Conservation (phyloP, 2,329 filamentous ascomycete genomes). For the Colletotrichum melonis region DNA sequence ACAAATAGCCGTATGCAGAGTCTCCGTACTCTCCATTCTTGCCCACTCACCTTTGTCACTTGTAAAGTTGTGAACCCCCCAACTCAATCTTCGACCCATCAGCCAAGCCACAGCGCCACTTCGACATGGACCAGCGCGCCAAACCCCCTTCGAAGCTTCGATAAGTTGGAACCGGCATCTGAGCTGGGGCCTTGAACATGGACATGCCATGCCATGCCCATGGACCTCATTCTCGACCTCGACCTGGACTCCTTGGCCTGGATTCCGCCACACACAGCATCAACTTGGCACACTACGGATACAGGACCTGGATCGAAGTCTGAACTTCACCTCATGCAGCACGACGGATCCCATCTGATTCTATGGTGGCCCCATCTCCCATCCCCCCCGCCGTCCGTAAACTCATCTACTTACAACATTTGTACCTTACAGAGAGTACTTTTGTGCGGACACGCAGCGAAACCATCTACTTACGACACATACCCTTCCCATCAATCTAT, state of each 20-base stretch:
- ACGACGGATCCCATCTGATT: conserved; percentile 1
- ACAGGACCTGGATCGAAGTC: neutral
- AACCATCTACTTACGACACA: conserved; percentile 17
- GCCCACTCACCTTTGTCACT: neutral
- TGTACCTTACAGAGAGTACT: conserved; percentile 4
- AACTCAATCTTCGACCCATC: neutral
- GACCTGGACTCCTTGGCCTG: neutral
- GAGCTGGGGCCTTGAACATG: neutral
- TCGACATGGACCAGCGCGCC: neutral
- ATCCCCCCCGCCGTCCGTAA: conserved; percentile 3
- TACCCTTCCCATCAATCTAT: conserved; percentile 12
- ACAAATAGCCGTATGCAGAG: too few relatives aligned
- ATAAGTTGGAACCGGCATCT: neutral
- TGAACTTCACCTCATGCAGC: neutral
- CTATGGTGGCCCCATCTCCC: neutral
- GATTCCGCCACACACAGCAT: too few relatives aligned
- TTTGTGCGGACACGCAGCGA: neutral
- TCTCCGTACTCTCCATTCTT: neutral
- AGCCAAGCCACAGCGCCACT: neutral
- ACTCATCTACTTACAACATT: conserved; percentile 1
- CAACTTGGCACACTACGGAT: neutral
- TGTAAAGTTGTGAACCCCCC: neutral
- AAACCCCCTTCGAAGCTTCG: neutral
- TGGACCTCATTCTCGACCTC: neutral
- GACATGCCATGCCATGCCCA: neutral